phyloP scores from a whole-genome alignment of 108 stramenopile species.

The Cyclotella sp. region DNA sequence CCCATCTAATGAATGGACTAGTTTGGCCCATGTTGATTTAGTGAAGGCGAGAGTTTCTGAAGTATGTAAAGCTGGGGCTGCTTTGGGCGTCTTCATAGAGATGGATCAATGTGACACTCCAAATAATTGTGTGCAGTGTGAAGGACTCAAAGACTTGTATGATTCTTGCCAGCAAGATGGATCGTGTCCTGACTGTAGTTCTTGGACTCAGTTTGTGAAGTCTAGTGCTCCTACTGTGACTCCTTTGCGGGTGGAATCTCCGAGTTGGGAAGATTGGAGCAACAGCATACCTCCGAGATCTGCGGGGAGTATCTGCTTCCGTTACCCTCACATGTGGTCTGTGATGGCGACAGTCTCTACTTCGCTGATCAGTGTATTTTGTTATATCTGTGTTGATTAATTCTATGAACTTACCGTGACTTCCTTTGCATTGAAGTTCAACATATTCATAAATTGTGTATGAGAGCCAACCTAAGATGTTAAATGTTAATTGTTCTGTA shows the following conservation, averaged over 20 bases:
- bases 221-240: constrained; percentile 45
- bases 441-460: no score
- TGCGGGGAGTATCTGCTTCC: background rate
- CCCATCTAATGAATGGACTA: constrained; percentile 38
- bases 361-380: background rate
- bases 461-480: no score
- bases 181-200: constrained; percentile 38
- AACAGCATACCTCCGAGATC: constrained; percentile 8
- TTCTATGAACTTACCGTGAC: no score
- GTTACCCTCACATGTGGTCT: background rate
- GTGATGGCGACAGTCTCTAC: no score
- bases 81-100: constrained; percentile 43
- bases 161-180: constrained; percentile 37
- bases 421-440: no score
- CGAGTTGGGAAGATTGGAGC: constrained; percentile 27
- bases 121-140: constrained; percentile 39
- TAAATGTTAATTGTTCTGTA: no score
- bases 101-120: constrained; percentile 43
- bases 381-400: background rate
- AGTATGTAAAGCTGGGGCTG: constrained; percentile 43
- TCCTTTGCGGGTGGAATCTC: constrained; percentile 40
- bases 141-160: constrained; percentile 47
- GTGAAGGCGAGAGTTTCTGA: constrained; percentile 32
- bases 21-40: constrained; percentile 37
- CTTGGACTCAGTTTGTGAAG: constrained; percentile 33